phyloP scores from a whole-genome alignment of 2,329 filamentous ascomycete species.

The Fusarium concolor region DNA sequence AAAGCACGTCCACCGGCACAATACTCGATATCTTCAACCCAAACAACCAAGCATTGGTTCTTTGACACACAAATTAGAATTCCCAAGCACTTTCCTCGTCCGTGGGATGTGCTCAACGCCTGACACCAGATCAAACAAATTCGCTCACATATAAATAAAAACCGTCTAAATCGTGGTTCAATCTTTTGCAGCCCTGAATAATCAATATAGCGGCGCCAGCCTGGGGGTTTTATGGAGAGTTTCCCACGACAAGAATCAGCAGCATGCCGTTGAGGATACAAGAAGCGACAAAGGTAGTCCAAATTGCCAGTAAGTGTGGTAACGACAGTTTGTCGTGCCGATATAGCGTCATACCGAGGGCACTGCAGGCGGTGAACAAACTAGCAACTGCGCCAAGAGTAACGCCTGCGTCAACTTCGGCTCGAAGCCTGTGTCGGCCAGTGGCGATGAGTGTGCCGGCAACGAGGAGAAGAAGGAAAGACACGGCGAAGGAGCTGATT shows the following conservation, averaged over 20 bases:
- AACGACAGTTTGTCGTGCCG: conserved; percentile 59
- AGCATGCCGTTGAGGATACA: conserved; percentile 60
- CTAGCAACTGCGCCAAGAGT: conserved; percentile 76
- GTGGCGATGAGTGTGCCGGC: conserved; percentile 74
- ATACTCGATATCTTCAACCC: background rate
- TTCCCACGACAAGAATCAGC: conserved; percentile 56
- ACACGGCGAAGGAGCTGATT: conserved; percentile 65
- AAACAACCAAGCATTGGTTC: background rate
- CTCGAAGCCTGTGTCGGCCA: conserved; percentile 72
- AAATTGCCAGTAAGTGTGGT: conserved; percentile 57
- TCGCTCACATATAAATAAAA: conserved; percentile 11
- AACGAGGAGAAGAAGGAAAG: conserved; percentile 73
- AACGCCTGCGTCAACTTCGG: conserved; percentile 80
- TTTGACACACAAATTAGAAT: background rate
- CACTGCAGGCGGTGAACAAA: conserved; percentile 71
- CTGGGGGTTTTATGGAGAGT: conserved; percentile 46
- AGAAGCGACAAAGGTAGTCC: conserved; percentile 51
- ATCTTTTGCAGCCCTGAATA: background rate
- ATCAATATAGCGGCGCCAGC: conserved; percentile 1
- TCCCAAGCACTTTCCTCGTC: conserved; percentile 1
- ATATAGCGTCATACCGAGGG: conserved; percentile 68
- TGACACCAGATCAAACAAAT: conserved; percentile 14
- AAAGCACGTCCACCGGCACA: background rate
- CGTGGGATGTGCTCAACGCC: conserved; percentile 41
- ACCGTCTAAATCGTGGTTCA: conserved; percentile 13